These are phyloP conservation scores for Lophium mytilinum DNA, from an alignment of 495 filamentous ascomycete genomes.

Conservation along the genomic window DNA sequence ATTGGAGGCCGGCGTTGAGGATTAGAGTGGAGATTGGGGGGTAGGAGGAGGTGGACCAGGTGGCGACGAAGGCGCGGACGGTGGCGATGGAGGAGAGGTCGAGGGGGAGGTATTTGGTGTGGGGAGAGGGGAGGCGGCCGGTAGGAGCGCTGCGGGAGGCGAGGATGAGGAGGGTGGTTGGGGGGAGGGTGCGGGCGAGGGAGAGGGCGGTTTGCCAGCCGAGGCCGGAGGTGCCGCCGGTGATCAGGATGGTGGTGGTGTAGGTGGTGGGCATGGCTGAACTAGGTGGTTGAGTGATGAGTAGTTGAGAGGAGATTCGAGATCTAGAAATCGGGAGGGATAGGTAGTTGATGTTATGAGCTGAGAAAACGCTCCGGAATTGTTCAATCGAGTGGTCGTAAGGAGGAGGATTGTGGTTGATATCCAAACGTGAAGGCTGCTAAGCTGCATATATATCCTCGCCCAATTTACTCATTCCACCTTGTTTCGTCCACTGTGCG, in stretches of 20 bases:
- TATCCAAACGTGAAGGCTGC: too few species aligned
- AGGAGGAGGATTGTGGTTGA: too few species aligned
- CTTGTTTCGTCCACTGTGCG: too few species aligned
- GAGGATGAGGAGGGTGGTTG: constrained; percentile 32
- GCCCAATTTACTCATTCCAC: too few species aligned
- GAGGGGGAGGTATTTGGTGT: constrained; percentile 36
- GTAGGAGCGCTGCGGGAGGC: constrained; percentile 38
- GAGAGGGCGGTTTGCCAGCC: constrained; percentile 43
- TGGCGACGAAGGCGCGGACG: constrained; percentile 34
- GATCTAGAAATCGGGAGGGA: too few species aligned
- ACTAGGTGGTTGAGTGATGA: too few species aligned
- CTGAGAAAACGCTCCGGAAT: too few species aligned
- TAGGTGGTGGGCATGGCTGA: not conserved
- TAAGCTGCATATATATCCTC: too few species aligned
- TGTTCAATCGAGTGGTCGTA: too few species aligned
- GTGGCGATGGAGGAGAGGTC: constrained; percentile 38
- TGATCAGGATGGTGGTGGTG: constrained; percentile 44
- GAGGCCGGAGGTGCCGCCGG: constrained; percentile 47
- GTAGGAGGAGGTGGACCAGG: constrained; percentile 34
- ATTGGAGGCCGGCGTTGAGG: constrained; percentile 42
- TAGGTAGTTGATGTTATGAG: too few species aligned
- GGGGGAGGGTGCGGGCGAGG: constrained; percentile 35
- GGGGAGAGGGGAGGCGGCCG: constrained; percentile 32
- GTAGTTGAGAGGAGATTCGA: too few species aligned
- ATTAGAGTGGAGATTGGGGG: constrained; percentile 40